A percentile compares a stretch with the other conserved stretches of the same genome.
phyloP scores from a whole-genome alignment of 805 yeast species.

The Ascoidea asiatica region DNA sequence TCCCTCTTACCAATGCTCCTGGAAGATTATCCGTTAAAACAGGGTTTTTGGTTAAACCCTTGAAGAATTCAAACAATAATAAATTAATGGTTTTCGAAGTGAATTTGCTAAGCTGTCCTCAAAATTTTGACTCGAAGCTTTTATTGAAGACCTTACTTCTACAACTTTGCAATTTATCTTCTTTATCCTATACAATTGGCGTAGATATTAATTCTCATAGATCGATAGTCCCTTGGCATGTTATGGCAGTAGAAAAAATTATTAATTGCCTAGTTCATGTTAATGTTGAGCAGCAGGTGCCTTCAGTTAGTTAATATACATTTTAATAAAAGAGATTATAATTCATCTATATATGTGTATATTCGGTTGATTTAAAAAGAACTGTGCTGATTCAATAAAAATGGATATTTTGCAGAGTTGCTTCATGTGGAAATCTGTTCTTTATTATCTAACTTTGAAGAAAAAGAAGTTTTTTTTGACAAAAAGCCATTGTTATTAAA shows the following conservation, averaged over 20 bases:
- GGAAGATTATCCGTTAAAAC: constrained; percentile 57
- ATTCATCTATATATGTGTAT: too few relatives aligned
- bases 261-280: constrained; percentile 47
- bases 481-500: background rate
- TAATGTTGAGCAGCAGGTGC: constrained; percentile 26
- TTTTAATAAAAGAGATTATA: too few relatives aligned
- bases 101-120: constrained; percentile 61
- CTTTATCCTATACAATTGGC: constrained; percentile 18
- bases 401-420: background rate
- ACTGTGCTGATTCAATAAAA: background rate
- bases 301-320: too few relatives aligned
- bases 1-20: constrained; percentile 59
- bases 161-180: constrained; percentile 48
- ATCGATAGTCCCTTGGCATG: constrained; percentile 59
- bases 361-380: too few relatives aligned
- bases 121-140: constrained; percentile 40
- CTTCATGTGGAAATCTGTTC: background rate
- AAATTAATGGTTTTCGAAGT: constrained; percentile 37
- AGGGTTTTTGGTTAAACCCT: constrained; percentile 46
- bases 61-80: constrained; percentile 14
- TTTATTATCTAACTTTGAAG: too few relatives aligned
- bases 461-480: too few relatives aligned
- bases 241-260: constrained; percentile 50
- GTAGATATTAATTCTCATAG: constrained; percentile 21
- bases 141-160: constrained; percentile 40